Base-by-base conservation (phyloP, 148 eudicot genomes). In the Vaccinium macrocarpon region DNA sequence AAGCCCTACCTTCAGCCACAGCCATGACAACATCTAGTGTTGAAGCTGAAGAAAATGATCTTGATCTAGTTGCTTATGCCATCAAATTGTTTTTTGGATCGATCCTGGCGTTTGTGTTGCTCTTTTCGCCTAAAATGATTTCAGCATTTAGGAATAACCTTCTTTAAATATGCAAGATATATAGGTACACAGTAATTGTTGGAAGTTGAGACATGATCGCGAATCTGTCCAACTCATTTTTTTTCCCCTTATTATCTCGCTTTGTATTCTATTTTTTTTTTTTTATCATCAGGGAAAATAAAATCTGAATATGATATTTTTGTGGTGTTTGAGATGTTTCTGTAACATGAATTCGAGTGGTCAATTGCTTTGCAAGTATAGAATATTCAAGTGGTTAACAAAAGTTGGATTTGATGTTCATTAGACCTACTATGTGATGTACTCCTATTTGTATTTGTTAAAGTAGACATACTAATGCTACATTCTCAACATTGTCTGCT, bases 51-150 rank as follows among this genome's bases (percentile, higher is more conserved):
- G 84, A 86, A 82, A 35, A 8, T 51, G 87, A 95, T 21, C 48
- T 83, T 38, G 92, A 95, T 81, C 91, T 89, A 0, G 15, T 93
- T 74, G 91, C 85, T 57, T 89, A 90, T 84, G 81, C 84, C 23
- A 53, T 91, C 62, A 95, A 93, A 84, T 18, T 95, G 87, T 86
- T 97, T 77, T 95, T 97, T 62, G 99, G 99, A 59, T 95, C 99
- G 38, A 25, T 93, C 55, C 78, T 97, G 72, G 98, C 98, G 38
- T 95, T 97, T 86, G 50, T 90, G 79, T 86, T 97, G 90, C 95
- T 97, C 70, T 84, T 94, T 13, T 91, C 98, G 9, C 98, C 99
- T 0, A 94, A 89, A 87, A 74, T 92, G 88, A 76, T 91, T 59
- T 79, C 82, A 19, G 88, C 85, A 12, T 89, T 91, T 84, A 89